Percentiles rank a stretch among this genome's conserved stretches.
phyloP scores from a whole-genome alignment of 2,329 filamentous ascomycete species.

The Colletotrichum salicis region DNA sequence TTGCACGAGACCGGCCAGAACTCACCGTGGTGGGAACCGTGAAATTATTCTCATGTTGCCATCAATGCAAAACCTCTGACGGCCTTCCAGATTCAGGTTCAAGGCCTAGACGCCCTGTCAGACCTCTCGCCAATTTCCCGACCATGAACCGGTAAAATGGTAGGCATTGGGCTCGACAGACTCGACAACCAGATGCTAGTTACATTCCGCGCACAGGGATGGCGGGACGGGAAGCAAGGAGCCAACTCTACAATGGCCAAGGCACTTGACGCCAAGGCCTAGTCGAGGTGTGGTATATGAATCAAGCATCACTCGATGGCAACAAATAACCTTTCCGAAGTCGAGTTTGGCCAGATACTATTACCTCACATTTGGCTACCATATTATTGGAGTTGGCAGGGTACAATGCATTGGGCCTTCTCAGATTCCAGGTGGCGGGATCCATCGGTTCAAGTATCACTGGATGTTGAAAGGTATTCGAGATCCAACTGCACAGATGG shows the following conservation, averaged over 20 bases:
- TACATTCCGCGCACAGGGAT: not conserved
- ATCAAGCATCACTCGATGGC: not conserved
- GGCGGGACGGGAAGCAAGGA: not conserved
- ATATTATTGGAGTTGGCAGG: not conserved
- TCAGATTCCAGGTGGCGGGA: not conserved
- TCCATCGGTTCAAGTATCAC: not conserved
- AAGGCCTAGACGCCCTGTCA: not conserved
- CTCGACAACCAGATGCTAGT: not conserved
- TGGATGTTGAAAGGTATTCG: too few relatives aligned
- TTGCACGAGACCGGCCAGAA: conserved; percentile 21
- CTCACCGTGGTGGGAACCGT: conserved; percentile 25
- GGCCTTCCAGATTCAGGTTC: conserved; percentile 14
- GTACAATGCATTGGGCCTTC: not conserved
- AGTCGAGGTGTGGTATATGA: not conserved
- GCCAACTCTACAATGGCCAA: not conserved
- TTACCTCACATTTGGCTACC: not conserved
- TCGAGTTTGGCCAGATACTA: too few relatives aligned
- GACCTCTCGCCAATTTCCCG: not conserved
- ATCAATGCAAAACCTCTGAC: conserved; percentile 27
- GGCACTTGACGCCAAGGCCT: too few relatives aligned
- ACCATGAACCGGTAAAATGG: not conserved
- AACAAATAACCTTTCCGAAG: not conserved
- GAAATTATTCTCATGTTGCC: conserved; percentile 34
- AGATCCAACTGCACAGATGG: not conserved
- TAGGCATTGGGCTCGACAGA: not conserved